Evolutionary conservation across 345 rosid species (phyloP).

Genomic region (Aquilaria yunnanensis): DNA sequence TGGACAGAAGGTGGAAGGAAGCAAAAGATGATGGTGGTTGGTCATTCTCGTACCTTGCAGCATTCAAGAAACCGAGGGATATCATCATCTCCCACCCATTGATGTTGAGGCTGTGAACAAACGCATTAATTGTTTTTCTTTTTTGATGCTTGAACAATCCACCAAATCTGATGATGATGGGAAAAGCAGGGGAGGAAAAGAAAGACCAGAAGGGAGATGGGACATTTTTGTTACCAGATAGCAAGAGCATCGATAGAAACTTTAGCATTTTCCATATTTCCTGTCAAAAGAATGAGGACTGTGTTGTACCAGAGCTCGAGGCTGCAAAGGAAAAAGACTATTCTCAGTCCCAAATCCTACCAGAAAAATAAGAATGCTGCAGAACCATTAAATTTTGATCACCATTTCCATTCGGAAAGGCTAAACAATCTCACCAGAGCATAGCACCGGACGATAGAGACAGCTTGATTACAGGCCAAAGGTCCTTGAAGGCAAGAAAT

Average conservation of each 20-base stretch:
- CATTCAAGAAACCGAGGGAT: conserved; percentile 70
- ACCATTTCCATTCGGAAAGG: neutral
- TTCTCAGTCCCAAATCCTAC: conserved; percentile 2
- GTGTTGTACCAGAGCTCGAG: conserved; percentile 90
- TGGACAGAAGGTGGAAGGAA: neutral
- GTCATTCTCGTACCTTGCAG: conserved; percentile 43
- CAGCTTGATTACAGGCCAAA: conserved; percentile 57
- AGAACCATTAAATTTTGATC: neutral
- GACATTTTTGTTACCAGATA: conserved; percentile 45
- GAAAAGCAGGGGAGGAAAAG: neutral
- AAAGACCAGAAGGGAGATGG: neutral
- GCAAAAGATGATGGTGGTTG: neutral
- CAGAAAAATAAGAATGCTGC: neutral
- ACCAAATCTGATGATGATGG: neutral
- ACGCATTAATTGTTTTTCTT: neutral
- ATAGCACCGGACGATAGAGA: conserved; percentile 71
- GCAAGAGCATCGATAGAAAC: conserved; percentile 75
- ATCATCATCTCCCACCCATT: conserved; percentile 85
- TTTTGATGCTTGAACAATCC: too few species aligned
- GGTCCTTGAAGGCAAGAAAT: conserved; percentile 51
- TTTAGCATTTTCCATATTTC: conserved; percentile 59
- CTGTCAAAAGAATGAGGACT: conserved; percentile 57
- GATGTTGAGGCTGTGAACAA: conserved; percentile 49
- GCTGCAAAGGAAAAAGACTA: conserved; percentile 25
- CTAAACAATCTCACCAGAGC: conserved; percentile 49